Percentiles rank a stretch among this genome's conserved stretches.
These are phyloP conservation scores for Gorgonomyces haynaldii DNA, from an alignment of 192 early-diverging fungal genomes.

Conservation along the genomic window DNA sequence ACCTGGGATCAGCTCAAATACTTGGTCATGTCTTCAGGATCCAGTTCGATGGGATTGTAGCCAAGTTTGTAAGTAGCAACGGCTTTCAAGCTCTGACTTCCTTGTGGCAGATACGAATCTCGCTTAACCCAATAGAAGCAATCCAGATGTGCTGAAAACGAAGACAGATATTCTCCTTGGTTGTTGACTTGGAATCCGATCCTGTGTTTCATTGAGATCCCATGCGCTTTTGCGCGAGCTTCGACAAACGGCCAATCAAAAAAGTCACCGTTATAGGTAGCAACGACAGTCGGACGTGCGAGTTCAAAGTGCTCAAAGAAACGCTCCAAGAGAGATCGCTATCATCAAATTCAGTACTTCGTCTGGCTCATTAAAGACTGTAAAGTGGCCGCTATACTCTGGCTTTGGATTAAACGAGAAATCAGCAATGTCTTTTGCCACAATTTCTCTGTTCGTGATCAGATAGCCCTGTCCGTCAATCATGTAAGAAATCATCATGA, in stretches of 20 bases:
- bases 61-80: conserved; percentile 93
- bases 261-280: conserved; percentile 97
- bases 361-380: conserved; percentile 87
- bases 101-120: conserved; percentile 92
- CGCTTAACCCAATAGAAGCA: conserved; percentile 97
- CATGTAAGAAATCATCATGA: conserved; percentile 99
- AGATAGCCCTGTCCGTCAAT: conserved; percentile 94
- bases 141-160: conserved; percentile 88
- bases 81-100: conserved; percentile 93
- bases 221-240: conserved; percentile 63
- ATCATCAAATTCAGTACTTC: conserved; percentile 45
- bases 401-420: conserved; percentile 97
- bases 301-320: conserved; percentile 89
- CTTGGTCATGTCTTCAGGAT: conserved; percentile 97
- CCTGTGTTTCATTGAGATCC: conserved; percentile 80
- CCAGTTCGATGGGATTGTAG: conserved; percentile 96
- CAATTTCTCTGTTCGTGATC: conserved; percentile 95
- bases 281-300: conserved; percentile 73
- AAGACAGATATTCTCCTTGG: conserved; percentile 76
- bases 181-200: conserved; percentile 76
- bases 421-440: conserved; percentile 89
- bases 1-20: conserved; percentile 38
- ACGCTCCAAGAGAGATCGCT: conserved; percentile 57
- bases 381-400: conserved; percentile 89
- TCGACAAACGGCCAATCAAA: conserved; percentile 99